Conservation (phyloP, 352 stramenopile species). For the Aphanomyces cochlioides region DNA sequence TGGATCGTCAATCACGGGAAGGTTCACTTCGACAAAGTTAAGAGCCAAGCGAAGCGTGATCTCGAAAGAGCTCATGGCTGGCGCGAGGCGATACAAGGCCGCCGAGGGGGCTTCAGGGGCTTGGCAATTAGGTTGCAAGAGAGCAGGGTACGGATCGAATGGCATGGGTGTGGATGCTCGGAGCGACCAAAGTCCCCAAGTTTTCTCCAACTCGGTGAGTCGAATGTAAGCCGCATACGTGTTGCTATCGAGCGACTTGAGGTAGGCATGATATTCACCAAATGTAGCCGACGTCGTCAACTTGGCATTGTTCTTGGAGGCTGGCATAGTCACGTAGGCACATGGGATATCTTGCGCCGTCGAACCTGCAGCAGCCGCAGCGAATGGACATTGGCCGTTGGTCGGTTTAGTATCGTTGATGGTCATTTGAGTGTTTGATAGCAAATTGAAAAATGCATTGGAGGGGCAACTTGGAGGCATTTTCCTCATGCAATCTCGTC, state of each 20-base stretch:
- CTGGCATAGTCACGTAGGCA: background rate
- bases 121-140: background rate
- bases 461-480: background rate
- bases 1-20: background rate
- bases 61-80: conserved; percentile 23
- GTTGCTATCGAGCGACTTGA: conserved; percentile 15
- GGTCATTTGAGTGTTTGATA: no score
- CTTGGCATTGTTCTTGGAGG: background rate
- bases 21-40: conserved; percentile 24
- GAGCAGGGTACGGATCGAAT: conserved; percentile 7
- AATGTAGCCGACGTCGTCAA: conserved; percentile 13
- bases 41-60: conserved; percentile 22
- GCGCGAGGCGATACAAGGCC: conserved; percentile 17
- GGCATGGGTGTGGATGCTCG: conserved; percentile 18
- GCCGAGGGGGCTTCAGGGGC: background rate
- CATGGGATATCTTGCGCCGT: background rate
- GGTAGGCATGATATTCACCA: conserved; percentile 15
- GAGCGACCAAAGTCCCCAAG: conserved; percentile 23
- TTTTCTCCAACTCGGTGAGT: conserved; percentile 21
- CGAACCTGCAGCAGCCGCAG: background rate
- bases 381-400: conserved; percentile 6
- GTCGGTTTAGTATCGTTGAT: no score
- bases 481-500: background rate
- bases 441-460: no score
- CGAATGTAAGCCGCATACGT: conserved; percentile 24